Evolutionary conservation across 2,329 filamentous ascomycete genomes (phyloP).

Genomic region (Elsinoe ampelina): DNA sequence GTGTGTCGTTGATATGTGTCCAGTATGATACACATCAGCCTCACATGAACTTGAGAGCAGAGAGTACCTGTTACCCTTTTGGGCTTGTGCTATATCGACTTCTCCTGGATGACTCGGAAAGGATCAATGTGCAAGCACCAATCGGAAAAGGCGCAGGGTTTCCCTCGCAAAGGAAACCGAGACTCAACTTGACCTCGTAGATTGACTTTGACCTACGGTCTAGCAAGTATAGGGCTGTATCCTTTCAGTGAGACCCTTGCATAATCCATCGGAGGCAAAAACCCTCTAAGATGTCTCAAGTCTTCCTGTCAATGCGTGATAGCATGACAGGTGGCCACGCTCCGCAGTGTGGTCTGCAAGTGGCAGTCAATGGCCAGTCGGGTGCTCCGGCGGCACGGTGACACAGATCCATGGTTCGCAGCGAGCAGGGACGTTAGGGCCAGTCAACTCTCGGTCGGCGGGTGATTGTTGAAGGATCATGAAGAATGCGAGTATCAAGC

Average conservation of each 20-base stretch:
- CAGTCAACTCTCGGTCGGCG: not conserved
- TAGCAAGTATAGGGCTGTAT: no score
- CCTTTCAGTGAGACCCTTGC: not conserved
- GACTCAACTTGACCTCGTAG: no score
- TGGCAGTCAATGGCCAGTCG: not conserved
- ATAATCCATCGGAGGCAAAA: not conserved
- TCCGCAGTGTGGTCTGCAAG: not conserved
- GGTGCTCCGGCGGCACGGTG: not conserved
- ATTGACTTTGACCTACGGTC: no score
- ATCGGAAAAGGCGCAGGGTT: no score
- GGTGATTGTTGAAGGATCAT: not conserved
- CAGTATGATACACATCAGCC: no score
- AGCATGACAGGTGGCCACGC: not conserved
- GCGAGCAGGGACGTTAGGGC: constrained; percentile 6
- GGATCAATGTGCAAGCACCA: no score
- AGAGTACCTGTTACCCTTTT: no score
- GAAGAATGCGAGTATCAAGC: not conserved
- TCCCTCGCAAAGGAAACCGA: no score
- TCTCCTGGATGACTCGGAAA: no score
- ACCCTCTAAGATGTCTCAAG: not conserved
- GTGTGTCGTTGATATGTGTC: no score
- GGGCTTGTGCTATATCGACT: no score
- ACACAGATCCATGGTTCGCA: constrained; percentile 7
- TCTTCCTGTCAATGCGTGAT: not conserved
- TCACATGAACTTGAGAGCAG: no score